These are phyloP conservation scores for Arthrobotrys entomopaga DNA, from an alignment of 2,329 filamentous ascomycete species.

Conservation along the genomic window DNA sequence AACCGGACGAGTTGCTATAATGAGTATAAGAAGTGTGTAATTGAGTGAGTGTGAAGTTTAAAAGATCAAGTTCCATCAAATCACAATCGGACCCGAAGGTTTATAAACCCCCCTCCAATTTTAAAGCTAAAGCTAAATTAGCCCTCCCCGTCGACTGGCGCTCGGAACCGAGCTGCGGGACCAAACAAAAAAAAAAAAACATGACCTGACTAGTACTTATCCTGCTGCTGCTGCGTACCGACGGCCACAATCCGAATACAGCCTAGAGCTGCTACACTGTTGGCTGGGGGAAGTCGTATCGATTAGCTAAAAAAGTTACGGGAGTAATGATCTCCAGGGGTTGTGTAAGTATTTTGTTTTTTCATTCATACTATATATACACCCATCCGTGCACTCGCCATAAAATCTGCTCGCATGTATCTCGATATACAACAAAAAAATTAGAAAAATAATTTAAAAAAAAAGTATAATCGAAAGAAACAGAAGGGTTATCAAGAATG, in stretches of 20 bases:
- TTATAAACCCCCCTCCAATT: too few species aligned
- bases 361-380: constrained; percentile 7
- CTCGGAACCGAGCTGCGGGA: constrained; percentile 33
- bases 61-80: too few species aligned
- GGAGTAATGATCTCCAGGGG: too few species aligned
- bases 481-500: too few species aligned
- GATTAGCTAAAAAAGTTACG: constrained; percentile 27
- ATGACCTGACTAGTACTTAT: background rate
- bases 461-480: constrained; percentile 2
- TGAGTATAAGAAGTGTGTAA: too few species aligned
- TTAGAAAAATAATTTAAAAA: background rate
- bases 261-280: constrained; percentile 21
- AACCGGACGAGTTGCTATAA: too few species aligned
- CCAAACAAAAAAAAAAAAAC: background rate
- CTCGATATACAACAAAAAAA: too few species aligned
- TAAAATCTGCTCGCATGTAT: too few species aligned
- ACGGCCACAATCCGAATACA: constrained; percentile 52
- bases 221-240: constrained; percentile 4
- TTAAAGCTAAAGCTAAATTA: background rate
- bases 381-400: background rate
- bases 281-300: constrained; percentile 5
- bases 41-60: too few species aligned
- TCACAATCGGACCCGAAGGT: too few species aligned
- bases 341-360: too few species aligned
- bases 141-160: constrained; percentile 35